Evolutionary conservation across 2,329 filamentous ascomycete species (phyloP).

Genomic region (Amauroascus verrucosus): DNA sequence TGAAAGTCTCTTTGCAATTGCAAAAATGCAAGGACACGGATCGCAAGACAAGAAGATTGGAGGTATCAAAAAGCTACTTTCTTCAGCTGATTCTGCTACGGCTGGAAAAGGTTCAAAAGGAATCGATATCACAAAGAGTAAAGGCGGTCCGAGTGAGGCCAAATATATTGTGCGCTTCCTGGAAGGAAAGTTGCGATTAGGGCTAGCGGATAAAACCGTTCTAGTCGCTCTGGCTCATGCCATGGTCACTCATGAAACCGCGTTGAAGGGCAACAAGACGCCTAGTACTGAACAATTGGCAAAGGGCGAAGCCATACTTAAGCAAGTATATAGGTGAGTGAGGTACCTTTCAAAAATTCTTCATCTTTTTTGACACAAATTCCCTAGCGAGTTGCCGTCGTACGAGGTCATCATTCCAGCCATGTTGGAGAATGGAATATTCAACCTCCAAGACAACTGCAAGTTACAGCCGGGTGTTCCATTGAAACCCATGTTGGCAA

Average conservation of each 20-base stretch:
- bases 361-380: neutral
- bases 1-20: slow-evolving; percentile 77
- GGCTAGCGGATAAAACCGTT: slow-evolving; percentile 84
- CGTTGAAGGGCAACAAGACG: slow-evolving; percentile 54
- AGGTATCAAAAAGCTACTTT: slow-evolving; percentile 91
- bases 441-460: slow-evolving; percentile 71
- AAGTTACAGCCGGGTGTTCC: slow-evolving; percentile 89
- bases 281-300: slow-evolving; percentile 68
- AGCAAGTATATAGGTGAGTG: slow-evolving; percentile 72
- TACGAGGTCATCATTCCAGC: slow-evolving; percentile 92
- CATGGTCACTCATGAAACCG: slow-evolving; percentile 70
- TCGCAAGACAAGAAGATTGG: slow-evolving; percentile 86
- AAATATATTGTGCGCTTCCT: slow-evolving; percentile 90
- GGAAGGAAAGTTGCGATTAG: slow-evolving; percentile 85
- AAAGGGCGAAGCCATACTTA: slow-evolving; percentile 74
- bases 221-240: slow-evolving; percentile 84
- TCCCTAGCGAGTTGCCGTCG: slow-evolving; percentile 72
- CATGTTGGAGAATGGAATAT: slow-evolving; percentile 76
- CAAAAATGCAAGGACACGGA: slow-evolving; percentile 74
- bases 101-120: slow-evolving; percentile 54
- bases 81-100: slow-evolving; percentile 66
- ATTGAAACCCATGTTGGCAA: slow-evolving; percentile 96
- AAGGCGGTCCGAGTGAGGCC: slow-evolving; percentile 86
- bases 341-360: neutral
- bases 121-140: slow-evolving; percentile 80